phyloP scores from a whole-genome alignment of 2,329 filamentous ascomycete species.

The Davidsoniella neocaledoniae region DNA sequence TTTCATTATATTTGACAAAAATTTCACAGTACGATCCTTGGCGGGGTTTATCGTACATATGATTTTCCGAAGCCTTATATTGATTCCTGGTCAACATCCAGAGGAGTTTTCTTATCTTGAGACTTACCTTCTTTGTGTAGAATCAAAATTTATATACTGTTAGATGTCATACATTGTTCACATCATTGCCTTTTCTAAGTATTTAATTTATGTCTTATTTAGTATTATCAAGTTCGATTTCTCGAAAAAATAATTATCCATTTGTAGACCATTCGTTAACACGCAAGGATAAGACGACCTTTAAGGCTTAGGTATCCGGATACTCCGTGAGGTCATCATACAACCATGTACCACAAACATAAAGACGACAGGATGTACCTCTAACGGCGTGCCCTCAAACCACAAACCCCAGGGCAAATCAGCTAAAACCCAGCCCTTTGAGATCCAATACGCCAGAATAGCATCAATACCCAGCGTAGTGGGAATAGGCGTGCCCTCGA shows the following conservation, averaged over 20 bases:
- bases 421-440: slow-evolving; percentile 61
- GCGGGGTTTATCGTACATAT: too few species aligned
- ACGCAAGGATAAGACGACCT: neutral
- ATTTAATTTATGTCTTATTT: neutral
- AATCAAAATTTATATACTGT: too few species aligned
- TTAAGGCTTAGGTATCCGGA: slow-evolving; percentile 83
- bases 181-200: neutral
- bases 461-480: slow-evolving; percentile 68
- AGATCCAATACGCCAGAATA: slow-evolving; percentile 81
- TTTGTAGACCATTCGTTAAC: neutral
- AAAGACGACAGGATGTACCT: slow-evolving; percentile 68
- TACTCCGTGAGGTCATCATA: slow-evolving; percentile 86
- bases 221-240: too few species aligned
- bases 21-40: too few species aligned
- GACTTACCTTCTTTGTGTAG: too few species aligned
- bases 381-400: slow-evolving; percentile 49
- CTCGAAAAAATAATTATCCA: too few species aligned
- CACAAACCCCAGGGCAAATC: slow-evolving; percentile 61
- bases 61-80: too few species aligned
- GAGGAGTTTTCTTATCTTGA: too few species aligned
- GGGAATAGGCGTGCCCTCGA: slow-evolving; percentile 92
- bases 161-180: neutral
- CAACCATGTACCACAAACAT: slow-evolving; percentile 82
- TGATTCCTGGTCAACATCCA: too few species aligned
- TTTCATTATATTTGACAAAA: too few species aligned